Evolutionary conservation across 1,284 basidiomycete genomes (phyloP).

Genomic region (Pseudozyma thailandica): DNA sequence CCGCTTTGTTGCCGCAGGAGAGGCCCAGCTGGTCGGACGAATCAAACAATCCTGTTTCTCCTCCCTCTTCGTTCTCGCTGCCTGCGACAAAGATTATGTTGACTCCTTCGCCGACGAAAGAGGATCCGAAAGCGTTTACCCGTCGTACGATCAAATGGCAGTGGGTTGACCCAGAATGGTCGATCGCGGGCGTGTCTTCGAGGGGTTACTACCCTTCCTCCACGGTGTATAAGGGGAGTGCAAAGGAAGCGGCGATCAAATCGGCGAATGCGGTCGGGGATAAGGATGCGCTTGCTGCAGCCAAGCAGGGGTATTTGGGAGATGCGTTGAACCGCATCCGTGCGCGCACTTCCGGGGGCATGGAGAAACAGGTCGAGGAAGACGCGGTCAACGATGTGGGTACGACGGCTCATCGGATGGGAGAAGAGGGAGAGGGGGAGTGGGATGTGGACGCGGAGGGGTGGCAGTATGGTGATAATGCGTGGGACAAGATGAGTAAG

Average conservation of each 20-base stretch:
- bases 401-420: constrained; percentile 17
- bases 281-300: constrained; percentile 25
- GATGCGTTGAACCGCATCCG: constrained; percentile 45
- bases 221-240: constrained; percentile 29
- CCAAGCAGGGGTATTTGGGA: constrained; percentile 48
- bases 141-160: constrained; percentile 68
- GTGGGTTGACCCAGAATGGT: constrained; percentile 70
- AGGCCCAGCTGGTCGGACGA: constrained; percentile 81
- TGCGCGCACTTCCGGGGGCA: constrained; percentile 6
- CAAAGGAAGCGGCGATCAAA: constrained; percentile 44
- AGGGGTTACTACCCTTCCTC: constrained; percentile 24
- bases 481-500: constrained; percentile 83
- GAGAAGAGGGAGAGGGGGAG: constrained; percentile 10
- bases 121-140: constrained; percentile 56
- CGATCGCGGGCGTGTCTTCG: constrained; percentile 61
- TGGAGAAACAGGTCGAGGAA: background rate
- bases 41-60: constrained; percentile 68
- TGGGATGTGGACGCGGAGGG: constrained; percentile 81
- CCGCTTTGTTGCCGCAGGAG: constrained; percentile 87
- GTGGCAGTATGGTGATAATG: constrained; percentile 95
- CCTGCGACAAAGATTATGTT: constrained; percentile 68
- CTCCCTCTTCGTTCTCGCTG: constrained; percentile 73
- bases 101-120: constrained; percentile 55
- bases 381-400: constrained; percentile 31
- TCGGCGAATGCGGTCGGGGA: constrained; percentile 24